Conservation (phyloP, 2,329 filamentous ascomycete species). For the Fusarium bulbicola region DNA sequence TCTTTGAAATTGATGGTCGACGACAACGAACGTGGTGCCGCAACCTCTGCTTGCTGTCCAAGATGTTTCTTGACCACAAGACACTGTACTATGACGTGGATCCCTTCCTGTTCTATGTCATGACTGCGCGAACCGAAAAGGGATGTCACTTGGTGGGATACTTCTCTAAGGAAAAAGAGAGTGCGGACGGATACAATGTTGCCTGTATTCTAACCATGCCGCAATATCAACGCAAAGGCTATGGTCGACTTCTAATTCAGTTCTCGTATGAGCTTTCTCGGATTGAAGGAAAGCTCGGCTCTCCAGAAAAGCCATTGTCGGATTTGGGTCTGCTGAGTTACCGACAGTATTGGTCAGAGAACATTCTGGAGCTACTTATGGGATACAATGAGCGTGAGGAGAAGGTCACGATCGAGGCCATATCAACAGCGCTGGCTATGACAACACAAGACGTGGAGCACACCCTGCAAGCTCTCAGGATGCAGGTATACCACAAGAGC, state of each 20-base stretch:
- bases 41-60: conserved; percentile 92
- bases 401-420: conserved; percentile 84
- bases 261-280: conserved; percentile 98
- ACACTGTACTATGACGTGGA: conserved; percentile 99
- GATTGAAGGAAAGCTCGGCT: conserved; percentile 93
- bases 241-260: conserved; percentile 91
- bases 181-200: conserved; percentile 95
- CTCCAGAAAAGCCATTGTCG: conserved; percentile 94
- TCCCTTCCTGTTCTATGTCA: conserved; percentile 98
- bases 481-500: conserved; percentile 95
- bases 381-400: conserved; percentile 73
- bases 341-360: conserved; percentile 97
- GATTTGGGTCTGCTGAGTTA: conserved; percentile 94
- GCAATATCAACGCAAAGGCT: conserved; percentile 95
- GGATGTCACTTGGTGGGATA: conserved; percentile 98
- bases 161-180: conserved; percentile 98
- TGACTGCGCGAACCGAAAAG: conserved; percentile 88
- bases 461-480: conserved; percentile 90
- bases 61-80: conserved; percentile 97
- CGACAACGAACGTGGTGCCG: conserved; percentile 96
- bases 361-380: conserved; percentile 86
- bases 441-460: conserved; percentile 97
- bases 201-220: conserved; percentile 97
- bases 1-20: conserved; percentile 96
- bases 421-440: conserved; percentile 86